Conservation (phyloP, 371 early-diverging fungal genomes). For the Fennellomyces sp. region DNA sequence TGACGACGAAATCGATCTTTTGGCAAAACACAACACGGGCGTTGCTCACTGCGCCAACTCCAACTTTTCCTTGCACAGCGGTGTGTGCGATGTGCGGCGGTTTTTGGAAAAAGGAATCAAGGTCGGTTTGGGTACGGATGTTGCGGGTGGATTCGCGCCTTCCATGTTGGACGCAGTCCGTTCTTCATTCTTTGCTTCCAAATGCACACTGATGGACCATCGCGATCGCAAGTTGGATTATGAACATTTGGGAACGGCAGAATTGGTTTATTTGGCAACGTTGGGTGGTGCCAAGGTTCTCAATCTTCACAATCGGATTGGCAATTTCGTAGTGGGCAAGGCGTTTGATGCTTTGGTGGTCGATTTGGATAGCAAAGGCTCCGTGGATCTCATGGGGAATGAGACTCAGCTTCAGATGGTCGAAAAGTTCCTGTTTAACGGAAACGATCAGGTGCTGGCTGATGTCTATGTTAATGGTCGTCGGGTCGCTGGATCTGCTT, state of each 20-base stretch:
- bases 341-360: slow-evolving; percentile 90
- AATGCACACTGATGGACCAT: slow-evolving; percentile 39
- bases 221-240: slow-evolving; percentile 35
- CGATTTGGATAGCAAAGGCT: slow-evolving; percentile 48
- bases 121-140: slow-evolving; percentile 94
- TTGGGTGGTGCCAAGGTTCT: slow-evolving; percentile 86
- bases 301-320: slow-evolving; percentile 70
- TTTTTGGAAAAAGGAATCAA: slow-evolving; percentile 70
- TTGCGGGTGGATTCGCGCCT: slow-evolving; percentile 85
- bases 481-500: slow-evolving; percentile 33
- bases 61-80: slow-evolving; percentile 86
- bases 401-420: slow-evolving; percentile 44
- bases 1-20: slow-evolving; percentile 66
- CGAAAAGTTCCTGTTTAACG: slow-evolving; percentile 71
- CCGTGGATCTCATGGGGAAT: slow-evolving; percentile 56
- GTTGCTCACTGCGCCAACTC: slow-evolving; percentile 91
- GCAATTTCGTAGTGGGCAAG: slow-evolving; percentile 82
- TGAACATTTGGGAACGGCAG: slow-evolving; percentile 41
- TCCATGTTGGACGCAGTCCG: slow-evolving; percentile 88
- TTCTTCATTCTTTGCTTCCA: slow-evolving; percentile 76
- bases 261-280: slow-evolving; percentile 87
- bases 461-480: slow-evolving; percentile 66
- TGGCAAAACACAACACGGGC: slow-evolving; percentile 66
- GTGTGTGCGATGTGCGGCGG: slow-evolving; percentile 80
- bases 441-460: slow-evolving; percentile 59